These are phyloP conservation scores for Globisporangium parvum DNA, from an alignment of 352 stramenopile species.

Conservation along the genomic window DNA sequence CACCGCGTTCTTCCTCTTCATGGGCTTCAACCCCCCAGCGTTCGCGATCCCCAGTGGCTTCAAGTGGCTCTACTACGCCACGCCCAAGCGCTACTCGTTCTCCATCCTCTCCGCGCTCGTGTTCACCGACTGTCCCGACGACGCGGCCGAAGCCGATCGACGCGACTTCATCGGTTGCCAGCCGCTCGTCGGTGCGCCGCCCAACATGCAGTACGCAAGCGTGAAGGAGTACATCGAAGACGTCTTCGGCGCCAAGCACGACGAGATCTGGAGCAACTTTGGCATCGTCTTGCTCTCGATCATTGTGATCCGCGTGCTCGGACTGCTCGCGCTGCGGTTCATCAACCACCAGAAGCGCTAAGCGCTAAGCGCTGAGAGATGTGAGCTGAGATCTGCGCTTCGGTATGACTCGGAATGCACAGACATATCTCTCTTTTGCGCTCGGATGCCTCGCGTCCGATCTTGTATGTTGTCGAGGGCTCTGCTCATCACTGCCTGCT, in stretches of 20 bases:
- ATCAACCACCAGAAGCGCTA: constrained; percentile 18
- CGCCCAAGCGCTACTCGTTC: constrained; percentile 28
- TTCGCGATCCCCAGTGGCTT: constrained; percentile 29
- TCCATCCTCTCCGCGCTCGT: constrained; percentile 31
- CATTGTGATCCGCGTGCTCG: constrained; percentile 32
- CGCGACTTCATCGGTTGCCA: too few species aligned
- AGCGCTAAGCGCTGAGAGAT: not conserved
- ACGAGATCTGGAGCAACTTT: too few species aligned
- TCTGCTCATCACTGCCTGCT: too few species aligned
- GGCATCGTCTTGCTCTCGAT: constrained; percentile 12
- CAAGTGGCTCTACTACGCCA: constrained; percentile 37
- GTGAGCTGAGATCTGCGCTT: too few species aligned
- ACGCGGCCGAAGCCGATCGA: not conserved
- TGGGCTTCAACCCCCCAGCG: constrained; percentile 37
- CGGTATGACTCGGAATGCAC: too few species aligned
- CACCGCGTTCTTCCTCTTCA: constrained; percentile 28
- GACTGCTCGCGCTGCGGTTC: constrained; percentile 33
- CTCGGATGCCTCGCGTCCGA: too few species aligned
- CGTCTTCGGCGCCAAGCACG: too few species aligned
- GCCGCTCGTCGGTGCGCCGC: too few species aligned
- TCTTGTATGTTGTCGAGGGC: too few species aligned
- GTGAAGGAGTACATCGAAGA: too few species aligned
- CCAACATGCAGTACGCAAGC: too few species aligned
- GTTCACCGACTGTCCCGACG: constrained; percentile 33
- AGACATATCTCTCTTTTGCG: too few species aligned